A percentile compares a stretch with the other conserved stretches of the same genome.
Conservation (phyloP, 345 rosid species). For the Boechera divaricarpa region DNA sequence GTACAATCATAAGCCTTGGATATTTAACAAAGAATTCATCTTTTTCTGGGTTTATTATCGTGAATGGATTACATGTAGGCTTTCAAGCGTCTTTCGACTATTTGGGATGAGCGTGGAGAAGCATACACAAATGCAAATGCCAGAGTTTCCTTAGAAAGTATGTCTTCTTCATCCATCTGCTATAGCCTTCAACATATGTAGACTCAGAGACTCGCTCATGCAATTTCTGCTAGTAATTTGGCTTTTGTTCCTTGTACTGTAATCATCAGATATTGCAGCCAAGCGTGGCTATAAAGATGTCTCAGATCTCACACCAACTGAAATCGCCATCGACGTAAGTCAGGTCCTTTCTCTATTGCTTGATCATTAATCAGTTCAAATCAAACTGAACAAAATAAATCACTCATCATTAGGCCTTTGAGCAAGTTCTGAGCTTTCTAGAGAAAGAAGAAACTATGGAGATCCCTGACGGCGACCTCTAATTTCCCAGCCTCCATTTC, state of each 20-base stretch:
- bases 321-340: constrained; percentile 82
- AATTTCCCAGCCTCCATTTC: neutral
- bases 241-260: neutral
- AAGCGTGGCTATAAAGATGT: constrained; percentile 72
- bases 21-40: neutral
- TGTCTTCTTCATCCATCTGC: constrained; percentile 24
- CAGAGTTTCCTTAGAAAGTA: constrained; percentile 88
- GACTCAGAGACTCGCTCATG: neutral
- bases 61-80: constrained; percentile 57
- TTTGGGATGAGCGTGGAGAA: constrained; percentile 72
- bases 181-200: constrained; percentile 1
- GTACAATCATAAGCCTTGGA: constrained; percentile 18
- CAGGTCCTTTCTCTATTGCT: constrained; percentile 20
- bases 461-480: constrained; percentile 36
- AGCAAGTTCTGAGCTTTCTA: constrained; percentile 48
- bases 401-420: constrained; percentile 32
- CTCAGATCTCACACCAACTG: constrained; percentile 64
- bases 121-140: constrained; percentile 78
- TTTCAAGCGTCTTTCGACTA: constrained; percentile 66
- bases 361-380: neutral
- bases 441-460: constrained; percentile 47
- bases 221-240: constrained; percentile 12
- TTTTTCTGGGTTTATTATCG: neutral
- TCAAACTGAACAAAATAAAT: constrained; percentile 22
- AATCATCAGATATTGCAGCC: constrained; percentile 70